Evolutionary conservation across 768 basidiomycete species (phyloP), one percentile per base, ranked within the genome.

Genomic region (Tulasnella sp.): DNA sequence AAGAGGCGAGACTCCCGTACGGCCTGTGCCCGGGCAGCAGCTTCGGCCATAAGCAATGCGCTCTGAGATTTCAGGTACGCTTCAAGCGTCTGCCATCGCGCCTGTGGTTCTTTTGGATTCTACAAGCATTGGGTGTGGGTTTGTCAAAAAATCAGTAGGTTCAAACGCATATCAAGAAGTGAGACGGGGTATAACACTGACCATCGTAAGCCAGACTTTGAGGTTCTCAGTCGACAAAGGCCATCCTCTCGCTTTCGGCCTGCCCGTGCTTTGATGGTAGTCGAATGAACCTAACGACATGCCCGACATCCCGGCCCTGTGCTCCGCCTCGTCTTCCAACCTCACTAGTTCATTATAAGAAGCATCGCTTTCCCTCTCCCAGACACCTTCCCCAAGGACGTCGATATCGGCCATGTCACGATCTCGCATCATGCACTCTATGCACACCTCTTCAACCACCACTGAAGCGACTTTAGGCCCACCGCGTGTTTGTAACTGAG

Each of bases 381-480:
- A 99, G 7, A 87, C 79, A 1, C 92, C 90, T 9, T 84, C 81
- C 27, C 83, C 81, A 2, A 83, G 79, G 21, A 96, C 96, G 69
- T 88, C 80, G 24, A 99, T 91, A 69, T 96, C 93, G 8, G 85
- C 90, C 87, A 99, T 91, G 69, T 99, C 96, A 68, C 94, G 82
- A 70, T 99, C 96, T 30, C 96, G 84, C 93, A 98, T 98, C 60
- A 96, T 86, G 68, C 96, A 99, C 70, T 98, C 96, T 34, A 96
- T 76, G 65, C 94, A 99, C 29, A 97, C 74, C 69, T 98, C 94
- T 53, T 71, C 71, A 24, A 67, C 65, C 1, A 56, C 54, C 4
- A 56, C 54, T 24, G 54, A 25, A 24, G 54, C 54, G 11, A 43
- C 54, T 8, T 27, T 21, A 8, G 54, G 54, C 41, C 54, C 54